These are phyloP conservation scores for Zygosaccharomyces bisporus DNA, from an alignment of 805 yeast genomes.

Conservation along the genomic window DNA sequence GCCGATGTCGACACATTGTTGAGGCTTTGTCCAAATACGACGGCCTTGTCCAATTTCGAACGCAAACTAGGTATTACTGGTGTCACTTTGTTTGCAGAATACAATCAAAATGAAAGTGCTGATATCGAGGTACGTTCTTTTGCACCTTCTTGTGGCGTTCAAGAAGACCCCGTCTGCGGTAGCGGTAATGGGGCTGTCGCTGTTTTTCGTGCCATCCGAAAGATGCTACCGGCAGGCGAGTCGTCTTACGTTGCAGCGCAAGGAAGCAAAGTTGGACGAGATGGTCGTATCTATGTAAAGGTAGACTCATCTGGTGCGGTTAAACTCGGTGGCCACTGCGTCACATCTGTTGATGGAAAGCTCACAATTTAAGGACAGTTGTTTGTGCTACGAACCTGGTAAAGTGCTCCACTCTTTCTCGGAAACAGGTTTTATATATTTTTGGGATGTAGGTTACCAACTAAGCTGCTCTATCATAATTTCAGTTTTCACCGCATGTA, in stretches of 20 bases:
- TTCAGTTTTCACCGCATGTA: no score
- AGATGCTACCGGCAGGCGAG: background rate
- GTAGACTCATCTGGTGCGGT: background rate
- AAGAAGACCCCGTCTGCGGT: slow-evolving; percentile 51
- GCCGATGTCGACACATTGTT: slow-evolving; percentile 30
- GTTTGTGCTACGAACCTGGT: no score
- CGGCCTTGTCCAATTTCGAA: slow-evolving; percentile 12
- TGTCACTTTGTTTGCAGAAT: slow-evolving; percentile 35
- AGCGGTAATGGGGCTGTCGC: slow-evolving; percentile 31
- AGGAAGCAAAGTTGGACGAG: slow-evolving; percentile 41
- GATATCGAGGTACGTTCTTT: slow-evolving; percentile 40
- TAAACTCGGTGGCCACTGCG: slow-evolving; percentile 3
- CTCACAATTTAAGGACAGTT: background rate
- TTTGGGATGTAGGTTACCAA: no score
- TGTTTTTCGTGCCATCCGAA: background rate
- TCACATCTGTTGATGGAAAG: background rate
- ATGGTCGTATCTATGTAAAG: slow-evolving; percentile 32
- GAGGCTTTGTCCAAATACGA: slow-evolving; percentile 30
- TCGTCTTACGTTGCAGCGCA: slow-evolving; percentile 25
- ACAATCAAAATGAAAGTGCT: slow-evolving; percentile 19
- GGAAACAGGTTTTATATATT: background rate
- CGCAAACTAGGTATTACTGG: slow-evolving; percentile 27
- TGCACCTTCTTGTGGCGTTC: slow-evolving; percentile 33
- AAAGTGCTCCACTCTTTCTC: background rate
- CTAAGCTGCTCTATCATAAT: no score